Evolutionary conservation across 495 filamentous ascomycete genomes (phyloP), one percentile per base, ranked within the genome.

Genomic region (Podospora tetraspora): DNA sequence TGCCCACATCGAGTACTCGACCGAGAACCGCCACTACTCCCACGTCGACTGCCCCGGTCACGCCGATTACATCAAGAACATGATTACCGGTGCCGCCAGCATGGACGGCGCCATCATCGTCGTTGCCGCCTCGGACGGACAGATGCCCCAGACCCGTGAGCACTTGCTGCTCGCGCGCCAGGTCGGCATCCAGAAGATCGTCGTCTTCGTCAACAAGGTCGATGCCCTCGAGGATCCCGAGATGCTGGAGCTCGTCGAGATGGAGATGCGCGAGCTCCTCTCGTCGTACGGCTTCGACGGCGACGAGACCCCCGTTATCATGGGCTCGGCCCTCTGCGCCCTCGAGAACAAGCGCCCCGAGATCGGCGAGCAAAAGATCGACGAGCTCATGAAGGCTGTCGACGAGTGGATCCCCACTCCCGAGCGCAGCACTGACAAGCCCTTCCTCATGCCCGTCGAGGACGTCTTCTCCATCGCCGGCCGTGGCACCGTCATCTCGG

Each of bases 61-160:
- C 88, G 95, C 95, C 78, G 95, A 99, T 92, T 99, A 98, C 86
- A 97, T 99, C 83, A 99, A 99, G 89, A 99, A 99, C 88, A 97
- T 97, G 94, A 97, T 97, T 80, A 97, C 94, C 72, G 94, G 94
- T 86, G 91, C 94, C 68, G 92, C 94, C 70, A 92, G 89, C 85
- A 97, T 97, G 94, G 94, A 97, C 74, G 94, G 95, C 77, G 94
- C 95, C 71, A 92, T 99, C 76, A 97, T 99, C 80, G 95, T 99
- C 68, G 96, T 98, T 75, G 96, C 95, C 78, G 95, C 95, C 79
- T 96, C 92, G 29, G 95, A 99, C 79, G 95, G 95, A 81, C 95
- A 98, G 86, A 99, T 99, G 95, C 95, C 95, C 77, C 95, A 99
- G 85, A 99, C 95, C 66, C 88, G 95, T 83, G 95, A 99, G 83